phyloP scores from a whole-genome alignment of 331 rosid genomes.

The Prunus yedoensis region DNA sequence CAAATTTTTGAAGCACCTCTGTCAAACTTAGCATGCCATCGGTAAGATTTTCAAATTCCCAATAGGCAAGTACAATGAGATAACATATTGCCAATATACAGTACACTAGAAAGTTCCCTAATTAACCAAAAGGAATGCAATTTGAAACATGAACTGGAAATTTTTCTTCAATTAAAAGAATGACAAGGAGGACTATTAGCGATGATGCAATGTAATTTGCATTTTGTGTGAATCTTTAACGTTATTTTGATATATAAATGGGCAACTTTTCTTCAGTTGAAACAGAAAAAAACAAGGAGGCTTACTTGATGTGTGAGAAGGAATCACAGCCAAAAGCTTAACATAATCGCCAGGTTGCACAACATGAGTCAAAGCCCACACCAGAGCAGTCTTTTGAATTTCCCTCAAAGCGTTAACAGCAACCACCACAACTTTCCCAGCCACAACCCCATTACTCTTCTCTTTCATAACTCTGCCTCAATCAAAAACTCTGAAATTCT shows the following conservation, averaged over 20 bases:
- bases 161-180: no score
- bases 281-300: not conserved
- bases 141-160: not conserved
- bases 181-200: no score
- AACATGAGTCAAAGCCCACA: constrained; percentile 98
- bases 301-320: constrained; percentile 64
- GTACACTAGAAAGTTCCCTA: not conserved
- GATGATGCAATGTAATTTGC: no score
- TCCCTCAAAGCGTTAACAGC: constrained; percentile 84
- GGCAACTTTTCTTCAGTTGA: constrained; percentile 1
- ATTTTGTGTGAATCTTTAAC: not conserved
- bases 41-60: not conserved
- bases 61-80: not conserved
- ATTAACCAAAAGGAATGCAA: not conserved
- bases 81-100: not conserved
- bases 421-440: constrained; percentile 83
- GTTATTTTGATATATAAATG: constrained; percentile 9
- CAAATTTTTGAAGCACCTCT: not conserved
- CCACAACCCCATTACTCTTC: constrained; percentile 45
- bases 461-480: constrained; percentile 43
- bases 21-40: not conserved
- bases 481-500: constrained; percentile 10
- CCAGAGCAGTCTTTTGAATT: constrained; percentile 68
- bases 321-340: constrained; percentile 76
- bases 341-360: constrained; percentile 96